These are phyloP conservation scores for Xenoacremonium recifei DNA, from an alignment of 2,329 filamentous ascomycete species.

Conservation along the genomic window DNA sequence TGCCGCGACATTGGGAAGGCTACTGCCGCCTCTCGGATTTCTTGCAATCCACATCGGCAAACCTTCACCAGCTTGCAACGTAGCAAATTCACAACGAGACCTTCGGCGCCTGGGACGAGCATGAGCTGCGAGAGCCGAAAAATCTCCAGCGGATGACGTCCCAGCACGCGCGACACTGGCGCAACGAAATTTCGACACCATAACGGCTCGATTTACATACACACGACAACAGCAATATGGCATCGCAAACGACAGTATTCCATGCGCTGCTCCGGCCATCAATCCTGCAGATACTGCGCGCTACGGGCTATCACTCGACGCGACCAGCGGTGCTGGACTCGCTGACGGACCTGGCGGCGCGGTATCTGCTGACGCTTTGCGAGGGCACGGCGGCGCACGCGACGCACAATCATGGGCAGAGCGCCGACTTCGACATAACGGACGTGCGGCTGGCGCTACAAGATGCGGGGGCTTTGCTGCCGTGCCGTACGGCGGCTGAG, in stretches of 20 bases:
- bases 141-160: constrained; percentile 30
- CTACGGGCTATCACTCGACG: constrained; percentile 83
- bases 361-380: constrained; percentile 76
- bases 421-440: constrained; percentile 50
- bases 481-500: constrained; percentile 64
- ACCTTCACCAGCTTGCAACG: no score
- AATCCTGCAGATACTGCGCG: constrained; percentile 87
- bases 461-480: constrained; percentile 72
- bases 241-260: constrained; percentile 48
- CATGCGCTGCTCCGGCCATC: constrained; percentile 82
- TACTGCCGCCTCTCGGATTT: no score
- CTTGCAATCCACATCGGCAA: no score
- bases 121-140: constrained; percentile 27
- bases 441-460: constrained; percentile 86
- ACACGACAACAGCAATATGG: no score
- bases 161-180: constrained; percentile 25
- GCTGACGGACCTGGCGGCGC: constrained; percentile 80
- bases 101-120: constrained; percentile 20
- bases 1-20: no score
- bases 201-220: not conserved
- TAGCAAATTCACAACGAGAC: not conserved
- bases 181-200: constrained; percentile 7
- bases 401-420: constrained; percentile 62
- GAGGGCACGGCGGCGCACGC: constrained; percentile 71
- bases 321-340: constrained; percentile 81